Evolutionary conservation across 129 eudicot genomes (phyloP), one percentile per base, ranked within the genome.

Genomic region (Centaurea solstitialis): DNA sequence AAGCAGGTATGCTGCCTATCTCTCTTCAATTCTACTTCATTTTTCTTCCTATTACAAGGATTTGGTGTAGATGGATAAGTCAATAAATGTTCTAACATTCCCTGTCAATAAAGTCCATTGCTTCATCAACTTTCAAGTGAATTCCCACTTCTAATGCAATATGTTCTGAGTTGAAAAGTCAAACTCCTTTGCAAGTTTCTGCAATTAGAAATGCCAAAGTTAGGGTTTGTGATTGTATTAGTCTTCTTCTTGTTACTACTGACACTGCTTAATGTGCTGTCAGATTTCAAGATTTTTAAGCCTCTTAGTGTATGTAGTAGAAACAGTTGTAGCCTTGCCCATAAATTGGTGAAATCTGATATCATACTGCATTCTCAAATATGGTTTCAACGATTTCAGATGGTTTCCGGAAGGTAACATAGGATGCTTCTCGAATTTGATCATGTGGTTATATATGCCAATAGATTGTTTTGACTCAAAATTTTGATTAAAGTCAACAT

Each of bases 401-500:
- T 76, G 81, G 79, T 81, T 83, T 85, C 81, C n/a, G n/a, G 76
- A 70, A 85, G 87, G 85, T 79, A 71, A 21, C 18, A 23, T 70
- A 39, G 9, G 18, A 77, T 22, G 43, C 17, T 50, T 2, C 22
- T 28, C 70, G 70, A 69, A 62, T n/a, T n/a, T n/a, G 39, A 40
- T n/a, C n/a, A 13, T 38, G 10, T 72, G 17, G 30, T 26, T 1
- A 38, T 72, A n/a, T 82, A 13, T 75, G 53, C 26, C 65, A 20
- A 38, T 13, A 35, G 47, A 53, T 23, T 47, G n/a, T n/a, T n/a
- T n/a, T n/a, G n/a, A n/a, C n/a, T 50, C 37, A n/a, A 66, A 47
- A 21, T 68, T 26, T 37, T 71, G 28, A 38, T 35, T 13, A 71
- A 71, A 71, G 77, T 76, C 77, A 84, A 24, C 70, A 2, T 26